A percentile compares a stretch with the other conserved stretches of the same genome.
Conservation (phyloP, 192 early-diverging fungal genomes). For the Jimgerdemannia lactiflua region DNA sequence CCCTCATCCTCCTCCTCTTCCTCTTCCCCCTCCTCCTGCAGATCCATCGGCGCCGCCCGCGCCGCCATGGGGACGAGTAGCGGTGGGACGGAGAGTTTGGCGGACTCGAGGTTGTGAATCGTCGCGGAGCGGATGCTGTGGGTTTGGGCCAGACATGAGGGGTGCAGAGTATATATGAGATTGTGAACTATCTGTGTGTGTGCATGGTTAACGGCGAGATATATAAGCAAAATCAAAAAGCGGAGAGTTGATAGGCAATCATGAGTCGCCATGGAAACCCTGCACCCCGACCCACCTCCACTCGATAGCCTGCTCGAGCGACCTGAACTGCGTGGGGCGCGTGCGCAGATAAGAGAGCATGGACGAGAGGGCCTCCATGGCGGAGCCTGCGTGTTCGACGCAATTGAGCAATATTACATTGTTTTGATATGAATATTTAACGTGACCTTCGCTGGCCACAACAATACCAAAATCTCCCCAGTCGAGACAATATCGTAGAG, state of each 20-base stretch:
- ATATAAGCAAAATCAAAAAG: not conserved
- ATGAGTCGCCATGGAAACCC: not conserved
- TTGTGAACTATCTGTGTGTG: not conserved
- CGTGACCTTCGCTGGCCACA: no score
- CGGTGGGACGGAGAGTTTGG: constrained; percentile 71
- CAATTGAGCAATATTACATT: no score
- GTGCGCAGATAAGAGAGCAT: constrained; percentile 44
- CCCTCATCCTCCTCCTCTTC: not conserved
- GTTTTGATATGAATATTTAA: no score
- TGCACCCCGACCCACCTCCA: constrained; percentile 43
- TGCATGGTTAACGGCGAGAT: constrained; percentile 9
- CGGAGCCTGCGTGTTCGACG: constrained; percentile 17
- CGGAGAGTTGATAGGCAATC: not conserved
- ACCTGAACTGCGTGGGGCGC: constrained; percentile 44
- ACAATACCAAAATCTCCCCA: constrained; percentile 16
- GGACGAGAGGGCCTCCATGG: constrained; percentile 50
- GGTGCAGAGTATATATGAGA: not conserved
- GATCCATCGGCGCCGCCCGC: no score
- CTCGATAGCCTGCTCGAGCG: constrained; percentile 45
- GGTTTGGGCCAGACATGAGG: not conserved
- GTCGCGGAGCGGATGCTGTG: constrained; percentile 55
- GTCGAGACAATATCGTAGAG: not conserved
- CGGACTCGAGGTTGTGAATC: constrained; percentile 63
- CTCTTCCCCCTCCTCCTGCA: not conserved
- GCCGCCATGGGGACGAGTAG: not conserved